A percentile compares a stretch with the other conserved stretches of the same genome.
These are phyloP conservation scores for Rhizopogon salebrosus DNA, from an alignment of 768 basidiomycete genomes.

Conservation along the genomic window DNA sequence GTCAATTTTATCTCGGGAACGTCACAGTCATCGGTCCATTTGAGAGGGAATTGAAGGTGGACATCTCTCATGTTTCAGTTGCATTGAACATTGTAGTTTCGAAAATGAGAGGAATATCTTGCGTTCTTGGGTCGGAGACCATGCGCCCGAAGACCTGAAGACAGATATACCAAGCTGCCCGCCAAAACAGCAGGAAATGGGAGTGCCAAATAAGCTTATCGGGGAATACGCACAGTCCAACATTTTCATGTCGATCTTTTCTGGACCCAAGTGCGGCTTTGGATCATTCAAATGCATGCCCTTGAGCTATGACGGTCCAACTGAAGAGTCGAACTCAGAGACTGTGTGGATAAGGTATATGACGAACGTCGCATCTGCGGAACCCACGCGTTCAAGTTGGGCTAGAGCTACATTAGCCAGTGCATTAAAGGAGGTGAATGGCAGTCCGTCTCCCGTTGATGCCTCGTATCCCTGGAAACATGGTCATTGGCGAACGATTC, in stretches of 20 bases:
- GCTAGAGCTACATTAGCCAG: slow-evolving; percentile 7
- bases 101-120: slow-evolving; percentile 71
- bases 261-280: slow-evolving; percentile 58
- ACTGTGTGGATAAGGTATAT: slow-evolving; percentile 32
- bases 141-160: slow-evolving; percentile 67
- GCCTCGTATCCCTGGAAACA: slow-evolving; percentile 70
- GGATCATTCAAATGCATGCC: slow-evolving; percentile 89
- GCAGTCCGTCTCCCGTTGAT: slow-evolving; percentile 55
- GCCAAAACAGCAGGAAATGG: slow-evolving; percentile 27
- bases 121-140: slow-evolving; percentile 61
- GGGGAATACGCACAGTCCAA: slow-evolving; percentile 59
- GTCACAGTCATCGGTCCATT: background rate
- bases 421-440: background rate
- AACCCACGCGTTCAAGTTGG: slow-evolving; percentile 21
- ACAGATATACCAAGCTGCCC: slow-evolving; percentile 61
- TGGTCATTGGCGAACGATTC: background rate
- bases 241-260: slow-evolving; percentile 80
- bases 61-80: slow-evolving; percentile 72
- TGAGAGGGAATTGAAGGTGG: background rate
- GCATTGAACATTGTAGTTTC: slow-evolving; percentile 76
- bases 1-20: background rate
- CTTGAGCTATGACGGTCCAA: slow-evolving; percentile 69
- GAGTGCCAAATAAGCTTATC: background rate
- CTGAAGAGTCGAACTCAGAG: slow-evolving; percentile 54
- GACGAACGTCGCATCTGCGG: background rate